Base-by-base conservation (phyloP, 768 basidiomycete species). In the Pulveroboletus sp. region DNA sequence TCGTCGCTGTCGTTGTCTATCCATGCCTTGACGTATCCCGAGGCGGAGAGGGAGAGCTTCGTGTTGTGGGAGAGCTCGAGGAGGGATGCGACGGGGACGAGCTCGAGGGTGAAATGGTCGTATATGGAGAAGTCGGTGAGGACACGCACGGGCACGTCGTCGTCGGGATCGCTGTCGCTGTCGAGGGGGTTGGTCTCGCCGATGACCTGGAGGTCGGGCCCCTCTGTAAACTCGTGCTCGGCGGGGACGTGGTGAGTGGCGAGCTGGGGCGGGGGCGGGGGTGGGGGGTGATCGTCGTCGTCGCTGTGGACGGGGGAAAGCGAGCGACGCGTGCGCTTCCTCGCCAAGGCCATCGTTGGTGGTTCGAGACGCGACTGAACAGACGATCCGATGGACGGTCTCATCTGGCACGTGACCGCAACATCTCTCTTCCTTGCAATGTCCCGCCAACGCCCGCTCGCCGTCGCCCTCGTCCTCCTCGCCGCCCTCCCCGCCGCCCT, bases 111-210 rank as follows among this genome's bases (percentile, higher is more conserved):
- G 1, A 59, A 50, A 12, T 53, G 26, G 13, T 80, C 64, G 46
- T 82, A 85, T 27, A 86, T 66, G 0, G 69, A 60, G 56, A 85
- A 87, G 49, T 81, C 68, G 0, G 70, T 65, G 9, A 88, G 69
- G 0, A 74, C 54, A 7, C 86, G 78, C 37, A 88, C 70, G 13
- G 86, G 86, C 27, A 84, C 54, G 8, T 72, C 71, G 29, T 63
- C 61, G 34, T 65, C 70, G 39, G 56, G 42, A 56, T 54, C 45
- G 32, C 52, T 43, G 51, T 67, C 63, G 32, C 52, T 43, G 51
- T 67, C 63, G n/a, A 57, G 49, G 6, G 53, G 46, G 22, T 62
- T 54, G 1, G 64, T 64, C 64, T 81, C 81, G 26, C 75, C 76
- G 23, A 67, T 65, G 23, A 82, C 59, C n/a, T 66, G 58, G 13